These are phyloP conservation scores for Kodamaea derodonti DNA, from an alignment of 1,139 yeast genomes.

Conservation along the genomic window DNA sequence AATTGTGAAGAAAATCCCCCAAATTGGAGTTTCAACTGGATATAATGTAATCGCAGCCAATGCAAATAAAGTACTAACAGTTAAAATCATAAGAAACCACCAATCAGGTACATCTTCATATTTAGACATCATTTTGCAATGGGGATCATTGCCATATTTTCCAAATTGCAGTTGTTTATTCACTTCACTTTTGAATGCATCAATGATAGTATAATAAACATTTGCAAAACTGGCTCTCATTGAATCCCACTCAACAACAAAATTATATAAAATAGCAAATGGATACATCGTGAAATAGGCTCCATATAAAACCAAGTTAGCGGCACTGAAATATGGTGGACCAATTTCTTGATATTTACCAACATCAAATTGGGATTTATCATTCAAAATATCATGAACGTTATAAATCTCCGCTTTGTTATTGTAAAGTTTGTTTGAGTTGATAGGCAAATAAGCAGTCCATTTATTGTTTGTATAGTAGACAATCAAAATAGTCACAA, in stretches of 20 bases:
- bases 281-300: conserved; percentile 59
- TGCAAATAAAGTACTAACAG: conserved; percentile 48
- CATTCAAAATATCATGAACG: conserved; percentile 39
- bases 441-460: conserved; percentile 54
- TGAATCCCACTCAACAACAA: conserved; percentile 43
- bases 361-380: conserved; percentile 34
- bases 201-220: conserved; percentile 28
- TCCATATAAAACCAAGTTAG: conserved; percentile 49
- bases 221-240: conserved; percentile 38
- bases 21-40: conserved; percentile 49
- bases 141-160: conserved; percentile 43
- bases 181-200: conserved; percentile 19
- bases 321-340: conserved; percentile 60
- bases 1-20: conserved; percentile 57
- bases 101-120: conserved; percentile 64
- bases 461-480: conserved; percentile 50
- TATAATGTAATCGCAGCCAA: conserved; percentile 46
- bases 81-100: conserved; percentile 48
- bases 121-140: conserved; percentile 50
- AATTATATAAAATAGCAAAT: conserved; percentile 46
- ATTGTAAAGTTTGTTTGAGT: conserved; percentile 43
- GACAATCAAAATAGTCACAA: conserved; percentile 39
- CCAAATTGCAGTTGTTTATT: conserved; percentile 9
- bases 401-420: conserved; percentile 44
- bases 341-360: conserved; percentile 43